phyloP scores from a whole-genome alignment of 805 yeast genomes.

The Ogataea kodamae region DNA sequence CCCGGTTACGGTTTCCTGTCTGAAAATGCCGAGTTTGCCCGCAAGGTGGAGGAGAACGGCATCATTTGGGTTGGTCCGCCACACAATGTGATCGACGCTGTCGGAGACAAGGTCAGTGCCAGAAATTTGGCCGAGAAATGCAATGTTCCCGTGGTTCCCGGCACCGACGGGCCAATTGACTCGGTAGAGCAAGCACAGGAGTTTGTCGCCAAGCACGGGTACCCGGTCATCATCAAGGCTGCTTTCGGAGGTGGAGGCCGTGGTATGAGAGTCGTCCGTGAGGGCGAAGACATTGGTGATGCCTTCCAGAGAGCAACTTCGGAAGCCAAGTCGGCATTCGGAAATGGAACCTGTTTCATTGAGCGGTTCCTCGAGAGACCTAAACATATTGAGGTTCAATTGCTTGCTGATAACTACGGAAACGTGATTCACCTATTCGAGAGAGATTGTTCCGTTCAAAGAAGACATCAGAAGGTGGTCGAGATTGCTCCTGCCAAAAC shows the following conservation, averaged over 20 bases:
- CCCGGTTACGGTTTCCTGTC: slow-evolving; percentile 73
- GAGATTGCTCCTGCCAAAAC: slow-evolving; percentile 98
- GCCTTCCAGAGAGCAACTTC: slow-evolving; percentile 92
- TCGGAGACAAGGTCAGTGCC: slow-evolving; percentile 96
- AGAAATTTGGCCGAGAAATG: slow-evolving; percentile 79
- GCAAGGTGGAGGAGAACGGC: slow-evolving; percentile 85
- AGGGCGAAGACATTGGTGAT: slow-evolving; percentile 88
- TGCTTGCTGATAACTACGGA: slow-evolving; percentile 90
- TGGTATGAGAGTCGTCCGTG: slow-evolving; percentile 98
- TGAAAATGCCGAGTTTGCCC: slow-evolving; percentile 75
- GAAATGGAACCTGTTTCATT: slow-evolving; percentile 97
- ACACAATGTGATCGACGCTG: slow-evolving; percentile 80
- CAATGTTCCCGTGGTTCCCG: slow-evolving; percentile 92
- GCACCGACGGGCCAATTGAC: slow-evolving; percentile 96
- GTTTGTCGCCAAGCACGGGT: slow-evolving; percentile 83
- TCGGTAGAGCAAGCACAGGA: slow-evolving; percentile 69
- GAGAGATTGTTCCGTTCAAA: slow-evolving; percentile 99
- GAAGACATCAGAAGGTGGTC: slow-evolving; percentile 98
- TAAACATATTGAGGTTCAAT: slow-evolving; percentile 96
- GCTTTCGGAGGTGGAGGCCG: slow-evolving; percentile 99
- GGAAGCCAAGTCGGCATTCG: slow-evolving; percentile 94
- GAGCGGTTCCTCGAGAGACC: slow-evolving; percentile 95
- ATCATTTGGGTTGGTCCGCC: slow-evolving; percentile 97
- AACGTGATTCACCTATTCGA: slow-evolving; percentile 94
- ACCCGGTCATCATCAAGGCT: slow-evolving; percentile 95